Conservation (phyloP, 345 rosid genomes). For the Microthlaspi erraticum region DNA sequence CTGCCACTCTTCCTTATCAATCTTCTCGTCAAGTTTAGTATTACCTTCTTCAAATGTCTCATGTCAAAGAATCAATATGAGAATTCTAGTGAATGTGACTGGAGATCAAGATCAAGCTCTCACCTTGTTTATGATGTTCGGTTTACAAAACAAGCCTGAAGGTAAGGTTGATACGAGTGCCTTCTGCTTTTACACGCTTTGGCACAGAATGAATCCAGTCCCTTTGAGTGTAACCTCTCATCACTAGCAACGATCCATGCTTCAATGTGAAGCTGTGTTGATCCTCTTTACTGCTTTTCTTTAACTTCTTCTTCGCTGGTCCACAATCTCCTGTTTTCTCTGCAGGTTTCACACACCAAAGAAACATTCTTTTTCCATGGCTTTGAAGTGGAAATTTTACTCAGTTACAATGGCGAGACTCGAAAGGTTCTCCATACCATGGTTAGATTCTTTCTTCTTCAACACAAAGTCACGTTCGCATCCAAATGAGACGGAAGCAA, state of each 20-base stretch:
- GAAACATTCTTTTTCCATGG: background rate
- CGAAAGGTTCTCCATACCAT: conserved; percentile 44
- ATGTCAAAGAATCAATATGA: conserved; percentile 5
- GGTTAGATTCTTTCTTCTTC: conserved; percentile 64
- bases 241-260: conserved; percentile 83
- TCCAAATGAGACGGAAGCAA: conserved; percentile 87
- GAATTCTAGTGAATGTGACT: background rate
- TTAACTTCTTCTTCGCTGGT: conserved; percentile 60
- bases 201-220: conserved; percentile 95
- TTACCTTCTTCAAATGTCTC: conserved; percentile 73
- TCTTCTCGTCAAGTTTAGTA: conserved; percentile 63
- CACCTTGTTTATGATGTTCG: background rate
- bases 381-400: background rate
- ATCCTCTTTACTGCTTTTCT: conserved; percentile 47
- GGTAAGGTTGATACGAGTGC: conserved; percentile 78
- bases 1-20: conserved; percentile 64
- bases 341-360: conserved; percentile 22
- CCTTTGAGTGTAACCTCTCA: conserved; percentile 86
- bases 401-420: background rate
- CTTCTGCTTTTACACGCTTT: conserved; percentile 68
- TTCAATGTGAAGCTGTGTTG: conserved; percentile 64
- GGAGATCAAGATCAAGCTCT: background rate
- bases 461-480: conserved; percentile 85
- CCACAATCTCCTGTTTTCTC: conserved; percentile 51
- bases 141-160: conserved; percentile 59